These are phyloP conservation scores for Apiotrichum mycotoxinovorans DNA, from an alignment of 1,284 basidiomycete species.

Conservation along the genomic window DNA sequence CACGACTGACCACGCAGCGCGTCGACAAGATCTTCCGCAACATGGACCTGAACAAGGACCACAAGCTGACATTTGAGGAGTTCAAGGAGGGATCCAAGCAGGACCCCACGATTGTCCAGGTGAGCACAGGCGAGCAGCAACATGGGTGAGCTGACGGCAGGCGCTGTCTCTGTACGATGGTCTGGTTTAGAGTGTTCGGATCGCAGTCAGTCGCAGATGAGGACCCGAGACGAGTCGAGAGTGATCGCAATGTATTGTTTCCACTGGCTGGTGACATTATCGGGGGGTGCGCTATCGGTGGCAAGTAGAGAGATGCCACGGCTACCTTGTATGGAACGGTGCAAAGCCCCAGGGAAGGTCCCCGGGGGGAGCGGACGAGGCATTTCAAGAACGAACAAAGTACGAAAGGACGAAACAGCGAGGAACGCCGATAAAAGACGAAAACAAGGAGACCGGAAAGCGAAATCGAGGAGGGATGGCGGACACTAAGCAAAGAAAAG, in stretches of 20 bases:
- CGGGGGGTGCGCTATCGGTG: not conserved
- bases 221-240: not conserved
- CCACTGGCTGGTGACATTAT: not conserved
- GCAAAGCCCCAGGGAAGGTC: no score
- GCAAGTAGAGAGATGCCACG: no score
- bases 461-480: no score
- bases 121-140: not conserved
- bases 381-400: no score
- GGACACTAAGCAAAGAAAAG: no score
- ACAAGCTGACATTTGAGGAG: constrained; percentile 84
- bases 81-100: constrained; percentile 96
- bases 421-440: no score
- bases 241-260: constrained; percentile 3
- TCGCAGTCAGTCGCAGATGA: not conserved
- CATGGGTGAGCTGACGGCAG: not conserved
- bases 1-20: constrained; percentile 57
- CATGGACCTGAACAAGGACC: constrained; percentile 89
- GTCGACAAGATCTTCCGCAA: constrained; percentile 94
- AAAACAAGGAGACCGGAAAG: no score
- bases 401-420: no score
- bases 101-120: constrained; percentile 97
- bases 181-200: constrained; percentile 47
- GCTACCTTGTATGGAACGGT: no score
- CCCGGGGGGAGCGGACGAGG: no score
- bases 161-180: constrained; percentile 57